Evolutionary conservation across 495 filamentous ascomycete genomes (phyloP).

Genomic region (Xanthoparmelia taractica): DNA sequence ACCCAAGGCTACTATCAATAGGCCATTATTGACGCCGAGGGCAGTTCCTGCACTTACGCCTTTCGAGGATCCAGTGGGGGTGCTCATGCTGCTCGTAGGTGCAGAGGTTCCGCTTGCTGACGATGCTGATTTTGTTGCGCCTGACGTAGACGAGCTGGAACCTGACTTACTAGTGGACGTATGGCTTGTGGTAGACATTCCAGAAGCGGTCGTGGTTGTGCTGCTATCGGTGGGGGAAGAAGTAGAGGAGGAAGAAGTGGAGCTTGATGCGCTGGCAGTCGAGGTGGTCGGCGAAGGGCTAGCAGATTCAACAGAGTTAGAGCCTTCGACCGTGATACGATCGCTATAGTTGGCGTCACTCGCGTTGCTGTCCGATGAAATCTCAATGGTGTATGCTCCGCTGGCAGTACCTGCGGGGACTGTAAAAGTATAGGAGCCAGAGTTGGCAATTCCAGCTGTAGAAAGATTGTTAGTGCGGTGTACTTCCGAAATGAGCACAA

Average conservation of each 20-base stretch:
- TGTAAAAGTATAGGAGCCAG: conserved; percentile 51
- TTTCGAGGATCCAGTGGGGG: conserved; percentile 5
- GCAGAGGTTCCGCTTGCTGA: conserved; percentile 8
- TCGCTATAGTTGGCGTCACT: conserved; percentile 51
- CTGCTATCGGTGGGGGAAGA: not conserved
- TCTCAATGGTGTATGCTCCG: conserved; percentile 51
- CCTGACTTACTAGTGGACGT: conserved; percentile 9
- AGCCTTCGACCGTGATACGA: conserved; percentile 47
- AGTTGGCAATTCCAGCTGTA: conserved; percentile 48
- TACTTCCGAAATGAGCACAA: conserved; percentile 4
- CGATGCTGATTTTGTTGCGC: conserved; percentile 10
- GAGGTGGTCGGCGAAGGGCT: conserved; percentile 33
- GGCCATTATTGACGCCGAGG: not conserved
- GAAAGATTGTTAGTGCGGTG: conserved; percentile 19
- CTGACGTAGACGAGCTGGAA: conserved; percentile 4
- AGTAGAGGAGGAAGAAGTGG: conserved; percentile 9
- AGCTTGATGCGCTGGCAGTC: conserved; percentile 19
- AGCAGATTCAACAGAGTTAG: conserved; percentile 34
- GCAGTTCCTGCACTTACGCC: not conserved
- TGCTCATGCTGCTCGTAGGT: conserved; percentile 1
- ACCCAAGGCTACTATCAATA: not conserved
- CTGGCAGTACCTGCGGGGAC: conserved; percentile 37
- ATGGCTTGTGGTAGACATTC: conserved; percentile 11
- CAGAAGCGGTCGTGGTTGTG: conserved; percentile 8
- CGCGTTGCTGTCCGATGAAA: conserved; percentile 39